phyloP scores from a whole-genome alignment of 1,284 basidiomycete species.

The Schizophyllum amplum region DNA sequence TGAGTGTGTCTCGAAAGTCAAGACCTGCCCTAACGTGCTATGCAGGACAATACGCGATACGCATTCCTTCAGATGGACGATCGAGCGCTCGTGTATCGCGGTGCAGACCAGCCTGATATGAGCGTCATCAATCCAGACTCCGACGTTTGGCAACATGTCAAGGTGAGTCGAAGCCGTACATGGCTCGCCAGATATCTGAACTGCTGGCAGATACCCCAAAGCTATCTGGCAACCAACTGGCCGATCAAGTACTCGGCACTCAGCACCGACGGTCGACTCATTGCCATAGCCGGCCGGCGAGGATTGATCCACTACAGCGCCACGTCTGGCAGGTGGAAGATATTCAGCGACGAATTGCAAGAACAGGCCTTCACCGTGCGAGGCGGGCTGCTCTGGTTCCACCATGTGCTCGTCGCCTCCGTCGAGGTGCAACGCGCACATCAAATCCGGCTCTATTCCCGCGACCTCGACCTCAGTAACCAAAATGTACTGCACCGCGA shows the following conservation, averaged over 20 bases:
- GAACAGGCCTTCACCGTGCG: conserved; percentile 85
- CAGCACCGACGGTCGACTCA: conserved; percentile 84
- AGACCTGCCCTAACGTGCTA: neutral
- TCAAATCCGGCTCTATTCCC: conserved; percentile 93
- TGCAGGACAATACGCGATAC: conserved; percentile 85
- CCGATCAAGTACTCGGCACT: conserved; percentile 91
- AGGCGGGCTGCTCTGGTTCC: conserved; percentile 95
- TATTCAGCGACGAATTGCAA: conserved; percentile 79
- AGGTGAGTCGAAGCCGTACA: conserved; percentile 35
- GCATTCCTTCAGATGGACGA: conserved; percentile 96
- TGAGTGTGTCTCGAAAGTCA: conserved; percentile 22
- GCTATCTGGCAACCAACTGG: conserved; percentile 89
- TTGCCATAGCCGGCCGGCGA: conserved; percentile 88
- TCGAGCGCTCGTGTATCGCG: conserved; percentile 89
- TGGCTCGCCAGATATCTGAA: conserved; percentile 4
- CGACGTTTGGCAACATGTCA: conserved; percentile 96
- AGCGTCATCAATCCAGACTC: conserved; percentile 98
- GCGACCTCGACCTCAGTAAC: conserved; percentile 86
- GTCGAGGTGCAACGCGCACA: conserved; percentile 76
- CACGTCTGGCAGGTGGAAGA: conserved; percentile 92
- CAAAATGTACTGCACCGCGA: conserved; percentile 83
- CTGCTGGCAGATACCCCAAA: conserved; percentile 65
- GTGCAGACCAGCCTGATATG: conserved; percentile 96
- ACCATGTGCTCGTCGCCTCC: conserved; percentile 90
- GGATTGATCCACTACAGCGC: conserved; percentile 94